Evolutionary conservation across 768 basidiomycete species (phyloP).

Genomic region (Naganishia kalamii): DNA sequence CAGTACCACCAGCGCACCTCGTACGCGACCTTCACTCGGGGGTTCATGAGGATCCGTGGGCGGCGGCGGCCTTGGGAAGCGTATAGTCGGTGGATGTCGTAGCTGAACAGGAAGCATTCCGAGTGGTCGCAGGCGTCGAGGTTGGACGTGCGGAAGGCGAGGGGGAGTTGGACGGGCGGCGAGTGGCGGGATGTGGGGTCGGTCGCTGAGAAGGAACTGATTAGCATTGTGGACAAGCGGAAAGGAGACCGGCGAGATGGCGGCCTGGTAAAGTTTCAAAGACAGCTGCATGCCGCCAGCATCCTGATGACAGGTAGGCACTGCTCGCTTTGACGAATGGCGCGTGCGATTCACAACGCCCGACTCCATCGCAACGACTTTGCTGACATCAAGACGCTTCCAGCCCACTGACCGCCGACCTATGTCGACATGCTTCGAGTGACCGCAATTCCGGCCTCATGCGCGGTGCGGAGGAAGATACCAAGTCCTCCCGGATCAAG

Average conservation of each 20-base stretch:
- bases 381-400: too few relatives aligned
- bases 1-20: conserved; percentile 29
- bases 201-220: conserved; percentile 11
- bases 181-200: conserved; percentile 24
- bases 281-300: neutral
- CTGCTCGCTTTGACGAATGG: too few relatives aligned
- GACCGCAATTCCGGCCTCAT: too few relatives aligned
- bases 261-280: too few relatives aligned
- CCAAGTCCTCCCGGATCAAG: too few relatives aligned
- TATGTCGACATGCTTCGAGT: too few relatives aligned
- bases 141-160: conserved; percentile 27
- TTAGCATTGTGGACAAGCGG: neutral
- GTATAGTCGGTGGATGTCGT: conserved; percentile 29
- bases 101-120: conserved; percentile 29
- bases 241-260: neutral
- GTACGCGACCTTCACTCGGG: conserved; percentile 28
- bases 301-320: too few relatives aligned
- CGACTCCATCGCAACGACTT: too few relatives aligned
- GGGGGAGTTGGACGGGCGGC: conserved; percentile 23
- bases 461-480: too few relatives aligned
- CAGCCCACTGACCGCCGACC: too few relatives aligned
- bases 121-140: conserved; percentile 29
- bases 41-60: conserved; percentile 29
- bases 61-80: conserved; percentile 9
- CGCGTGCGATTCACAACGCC: too few relatives aligned